Evolutionary conservation across 441 rosid genomes (phyloP).

Genomic region (Eutrema salsugineum): DNA sequence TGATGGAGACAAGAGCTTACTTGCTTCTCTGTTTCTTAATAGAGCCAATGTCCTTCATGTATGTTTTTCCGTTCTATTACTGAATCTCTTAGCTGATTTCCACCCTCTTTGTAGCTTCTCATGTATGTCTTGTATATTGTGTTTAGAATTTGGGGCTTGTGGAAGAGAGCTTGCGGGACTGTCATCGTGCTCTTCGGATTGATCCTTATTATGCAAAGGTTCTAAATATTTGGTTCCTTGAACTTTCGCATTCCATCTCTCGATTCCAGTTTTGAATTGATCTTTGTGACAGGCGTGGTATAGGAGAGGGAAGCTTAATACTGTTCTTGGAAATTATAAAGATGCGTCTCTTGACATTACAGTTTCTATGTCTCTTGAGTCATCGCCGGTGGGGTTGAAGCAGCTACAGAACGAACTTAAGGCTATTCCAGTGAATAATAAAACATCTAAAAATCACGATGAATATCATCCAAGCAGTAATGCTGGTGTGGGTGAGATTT

Average conservation of each 20-base stretch:
- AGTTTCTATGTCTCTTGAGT: constrained; percentile 51
- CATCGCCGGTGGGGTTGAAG: constrained; percentile 61
- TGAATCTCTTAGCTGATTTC: background rate
- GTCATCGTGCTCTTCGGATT: constrained; percentile 70
- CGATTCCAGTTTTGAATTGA: background rate
- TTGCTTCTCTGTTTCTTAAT: constrained; percentile 67
- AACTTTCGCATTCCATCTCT: background rate
- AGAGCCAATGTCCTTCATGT: constrained; percentile 70
- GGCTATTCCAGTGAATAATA: constrained; percentile 30
- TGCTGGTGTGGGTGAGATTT: constrained; percentile 36
- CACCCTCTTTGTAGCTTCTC: background rate
- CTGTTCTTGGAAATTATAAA: constrained; percentile 44
- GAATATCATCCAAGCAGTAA: constrained; percentile 15
- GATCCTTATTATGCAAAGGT: constrained; percentile 77
- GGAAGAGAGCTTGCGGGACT: constrained; percentile 65
- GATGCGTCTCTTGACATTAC: constrained; percentile 58
- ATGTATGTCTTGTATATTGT: constrained; percentile 11
- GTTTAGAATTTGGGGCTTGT: constrained; percentile 51
- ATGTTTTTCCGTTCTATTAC: background rate
- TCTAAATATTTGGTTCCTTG: background rate
- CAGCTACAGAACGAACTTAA: constrained; percentile 64
- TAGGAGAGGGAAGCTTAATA: constrained; percentile 82
- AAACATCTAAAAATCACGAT: background rate
- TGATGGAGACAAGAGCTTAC: constrained; percentile 60
- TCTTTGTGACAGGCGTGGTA: constrained; percentile 66